Conservation (phyloP, 768 basidiomycete species). For the Mycena chlorophos region DNA sequence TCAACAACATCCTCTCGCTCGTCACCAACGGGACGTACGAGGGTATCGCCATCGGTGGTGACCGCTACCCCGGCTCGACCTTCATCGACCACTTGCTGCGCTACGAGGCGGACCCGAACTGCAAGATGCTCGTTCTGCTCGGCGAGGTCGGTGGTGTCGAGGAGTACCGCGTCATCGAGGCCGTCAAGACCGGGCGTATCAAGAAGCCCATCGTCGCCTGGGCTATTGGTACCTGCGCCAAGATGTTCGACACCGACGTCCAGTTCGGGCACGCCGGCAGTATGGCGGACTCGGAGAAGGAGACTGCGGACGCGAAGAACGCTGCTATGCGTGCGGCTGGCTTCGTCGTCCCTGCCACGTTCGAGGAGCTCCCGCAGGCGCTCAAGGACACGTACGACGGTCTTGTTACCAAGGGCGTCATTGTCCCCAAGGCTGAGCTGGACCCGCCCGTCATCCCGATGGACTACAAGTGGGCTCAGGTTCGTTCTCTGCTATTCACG, state of each 20-base stretch:
- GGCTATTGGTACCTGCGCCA: conserved; percentile 99
- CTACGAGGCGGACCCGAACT: conserved; percentile 94
- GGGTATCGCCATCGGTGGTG: conserved; percentile 99
- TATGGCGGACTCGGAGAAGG: conserved; percentile 96
- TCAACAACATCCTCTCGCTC: conserved; percentile 98
- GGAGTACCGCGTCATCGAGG: conserved; percentile 98
- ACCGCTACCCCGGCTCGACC: conserved; percentile 96
- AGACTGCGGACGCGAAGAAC: conserved; percentile 99
- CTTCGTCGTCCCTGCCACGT: conserved; percentile 95
- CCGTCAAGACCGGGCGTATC: conserved; percentile 90
- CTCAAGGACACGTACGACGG: conserved; percentile 82
- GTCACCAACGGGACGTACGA: conserved; percentile 98
- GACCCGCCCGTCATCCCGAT: conserved; percentile 98
- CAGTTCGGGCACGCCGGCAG: conserved; percentile 99
- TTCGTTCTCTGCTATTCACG: conserved; percentile 10
- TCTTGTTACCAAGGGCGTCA: conserved; percentile 68
- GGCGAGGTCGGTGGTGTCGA: conserved; percentile 99
- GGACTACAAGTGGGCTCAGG: conserved; percentile 99
- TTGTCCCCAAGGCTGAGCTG: conserved; percentile 73
- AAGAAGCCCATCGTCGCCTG: conserved; percentile 99
- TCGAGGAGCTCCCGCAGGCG: conserved; percentile 89
- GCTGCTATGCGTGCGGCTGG: conserved; percentile 90
- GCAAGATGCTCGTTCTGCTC: conserved; percentile 98
- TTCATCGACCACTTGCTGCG: conserved; percentile 99
- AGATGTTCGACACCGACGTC: conserved; percentile 99